These are phyloP conservation scores for Ceratobasidium sp. DNA, from an alignment of 1,284 basidiomycete species.

Conservation along the genomic window DNA sequence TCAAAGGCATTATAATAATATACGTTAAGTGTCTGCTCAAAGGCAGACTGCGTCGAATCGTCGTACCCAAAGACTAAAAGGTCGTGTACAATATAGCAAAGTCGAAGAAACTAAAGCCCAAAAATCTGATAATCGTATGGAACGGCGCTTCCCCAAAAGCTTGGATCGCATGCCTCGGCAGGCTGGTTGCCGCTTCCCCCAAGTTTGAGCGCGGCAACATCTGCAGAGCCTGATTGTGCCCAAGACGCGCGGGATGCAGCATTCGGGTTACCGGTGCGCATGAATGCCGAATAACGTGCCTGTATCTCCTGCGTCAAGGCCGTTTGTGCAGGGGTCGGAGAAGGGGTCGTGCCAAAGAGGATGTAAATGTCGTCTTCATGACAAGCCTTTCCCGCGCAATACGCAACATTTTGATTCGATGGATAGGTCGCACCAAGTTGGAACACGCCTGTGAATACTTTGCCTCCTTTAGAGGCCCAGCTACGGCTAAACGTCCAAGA, in stretches of 20 bases:
- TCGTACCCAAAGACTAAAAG: background rate
- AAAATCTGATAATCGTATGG: conserved; percentile 75
- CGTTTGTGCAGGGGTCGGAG: conserved; percentile 63
- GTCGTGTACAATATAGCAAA: background rate
- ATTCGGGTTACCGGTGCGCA: conserved; percentile 67
- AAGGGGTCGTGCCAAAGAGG: conserved; percentile 71
- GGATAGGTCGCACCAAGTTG: conserved; percentile 72
- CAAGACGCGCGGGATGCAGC: conserved; percentile 53
- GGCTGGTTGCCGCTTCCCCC: conserved; percentile 58
- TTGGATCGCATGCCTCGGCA: conserved; percentile 65
- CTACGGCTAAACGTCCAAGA: conserved; percentile 70
- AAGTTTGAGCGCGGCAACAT: conserved; percentile 63
- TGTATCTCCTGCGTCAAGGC: conserved; percentile 70
- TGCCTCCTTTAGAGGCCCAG: conserved; percentile 69
- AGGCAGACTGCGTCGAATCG: background rate
- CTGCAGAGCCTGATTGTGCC: conserved; percentile 54
- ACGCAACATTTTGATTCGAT: conserved; percentile 61
- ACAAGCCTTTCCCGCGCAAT: conserved; percentile 69
- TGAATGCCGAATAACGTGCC: conserved; percentile 70
- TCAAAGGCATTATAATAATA: conserved; percentile 20
- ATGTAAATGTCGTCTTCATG: conserved; percentile 79
- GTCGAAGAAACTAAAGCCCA: conserved; percentile 53
- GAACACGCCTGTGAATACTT: conserved; percentile 73
- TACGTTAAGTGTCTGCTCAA: background rate
- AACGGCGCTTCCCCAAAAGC: conserved; percentile 69